These are phyloP conservation scores for Salix exigua DNA, from an alignment of 345 rosid species.

Conservation along the genomic window DNA sequence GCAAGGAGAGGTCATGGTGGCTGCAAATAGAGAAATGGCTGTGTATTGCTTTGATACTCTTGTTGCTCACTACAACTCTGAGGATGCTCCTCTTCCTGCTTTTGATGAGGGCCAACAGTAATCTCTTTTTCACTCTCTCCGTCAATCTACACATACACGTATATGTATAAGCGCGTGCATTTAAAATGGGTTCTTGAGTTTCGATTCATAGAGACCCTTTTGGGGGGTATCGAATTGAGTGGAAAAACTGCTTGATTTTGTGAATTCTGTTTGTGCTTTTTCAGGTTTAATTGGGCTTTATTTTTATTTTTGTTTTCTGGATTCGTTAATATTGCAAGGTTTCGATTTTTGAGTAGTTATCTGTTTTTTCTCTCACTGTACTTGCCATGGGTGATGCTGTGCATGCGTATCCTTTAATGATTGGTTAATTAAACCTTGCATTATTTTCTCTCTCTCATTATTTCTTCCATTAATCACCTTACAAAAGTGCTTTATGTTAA, in stretches of 20 bases:
- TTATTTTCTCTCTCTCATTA: not conserved
- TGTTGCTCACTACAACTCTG: conserved; percentile 83
- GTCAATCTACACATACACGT: not conserved
- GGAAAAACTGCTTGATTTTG: not conserved
- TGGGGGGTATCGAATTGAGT: not conserved
- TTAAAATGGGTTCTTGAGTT: not conserved
- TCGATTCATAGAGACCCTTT: not conserved
- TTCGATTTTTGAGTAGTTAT: not conserved
- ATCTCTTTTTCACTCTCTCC: not conserved
- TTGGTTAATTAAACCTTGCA: not conserved
- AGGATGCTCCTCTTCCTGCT: conserved; percentile 81
- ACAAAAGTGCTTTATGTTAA: not conserved
- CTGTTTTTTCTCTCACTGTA: not conserved
- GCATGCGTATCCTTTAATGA: not conserved
- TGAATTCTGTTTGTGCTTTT: not conserved
- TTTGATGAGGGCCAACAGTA: conserved; percentile 85
- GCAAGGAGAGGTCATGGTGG: conserved; percentile 50
- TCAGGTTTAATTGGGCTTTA: not conserved
- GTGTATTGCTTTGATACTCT: conserved; percentile 93
- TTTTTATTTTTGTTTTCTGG: not conserved
- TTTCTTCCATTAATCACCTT: not conserved
- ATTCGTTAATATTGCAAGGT: not conserved
- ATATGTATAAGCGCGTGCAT: not conserved
- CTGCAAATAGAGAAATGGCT: conserved; percentile 96
- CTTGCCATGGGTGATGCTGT: not conserved